These are phyloP conservation scores for Lagenidium giganteum DNA, from an alignment of 352 stramenopile species.

Conservation along the genomic window DNA sequence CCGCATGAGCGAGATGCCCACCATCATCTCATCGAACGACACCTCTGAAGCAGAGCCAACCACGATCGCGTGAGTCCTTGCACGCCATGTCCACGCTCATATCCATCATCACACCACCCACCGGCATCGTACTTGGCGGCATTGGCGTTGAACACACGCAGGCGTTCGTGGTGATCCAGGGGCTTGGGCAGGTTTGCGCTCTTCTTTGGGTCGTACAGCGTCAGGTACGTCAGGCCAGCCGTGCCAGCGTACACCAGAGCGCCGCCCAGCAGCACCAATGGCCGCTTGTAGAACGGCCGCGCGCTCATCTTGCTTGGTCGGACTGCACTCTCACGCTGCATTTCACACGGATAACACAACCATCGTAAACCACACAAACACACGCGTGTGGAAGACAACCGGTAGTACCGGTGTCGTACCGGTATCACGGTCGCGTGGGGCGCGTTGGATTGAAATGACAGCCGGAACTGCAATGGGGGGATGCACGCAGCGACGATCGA, in stretches of 20 bases:
- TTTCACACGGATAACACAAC: too few relatives aligned
- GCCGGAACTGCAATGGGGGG: too few relatives aligned
- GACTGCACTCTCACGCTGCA: too few relatives aligned
- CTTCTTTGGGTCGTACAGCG: slow-evolving; percentile 62
- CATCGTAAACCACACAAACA: too few relatives aligned
- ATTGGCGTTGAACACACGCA: slow-evolving; percentile 68
- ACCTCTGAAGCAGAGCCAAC: slow-evolving; percentile 33
- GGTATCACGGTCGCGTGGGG: too few relatives aligned
- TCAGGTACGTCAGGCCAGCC: slow-evolving; percentile 56
- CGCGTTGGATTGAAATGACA: too few relatives aligned
- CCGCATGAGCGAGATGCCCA: slow-evolving; percentile 75
- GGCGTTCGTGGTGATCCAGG: slow-evolving; percentile 19
- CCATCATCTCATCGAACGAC: slow-evolving; percentile 71
- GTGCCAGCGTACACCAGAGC: slow-evolving; percentile 52
- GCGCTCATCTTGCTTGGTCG: too few relatives aligned
- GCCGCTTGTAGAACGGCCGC: slow-evolving; percentile 30
- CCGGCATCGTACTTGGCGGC: slow-evolving; percentile 67
- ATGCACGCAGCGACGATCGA: too few relatives aligned
- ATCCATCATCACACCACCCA: slow-evolving; percentile 4
- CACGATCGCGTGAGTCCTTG: background rate
- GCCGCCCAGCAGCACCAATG: slow-evolving; percentile 47
- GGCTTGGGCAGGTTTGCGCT: too few relatives aligned
- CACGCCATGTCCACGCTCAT: background rate
- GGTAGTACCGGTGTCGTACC: too few relatives aligned
- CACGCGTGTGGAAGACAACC: too few relatives aligned